Base-by-base conservation (phyloP, 768 basidiomycete species). In the Tricholoma bakamatsutake region DNA sequence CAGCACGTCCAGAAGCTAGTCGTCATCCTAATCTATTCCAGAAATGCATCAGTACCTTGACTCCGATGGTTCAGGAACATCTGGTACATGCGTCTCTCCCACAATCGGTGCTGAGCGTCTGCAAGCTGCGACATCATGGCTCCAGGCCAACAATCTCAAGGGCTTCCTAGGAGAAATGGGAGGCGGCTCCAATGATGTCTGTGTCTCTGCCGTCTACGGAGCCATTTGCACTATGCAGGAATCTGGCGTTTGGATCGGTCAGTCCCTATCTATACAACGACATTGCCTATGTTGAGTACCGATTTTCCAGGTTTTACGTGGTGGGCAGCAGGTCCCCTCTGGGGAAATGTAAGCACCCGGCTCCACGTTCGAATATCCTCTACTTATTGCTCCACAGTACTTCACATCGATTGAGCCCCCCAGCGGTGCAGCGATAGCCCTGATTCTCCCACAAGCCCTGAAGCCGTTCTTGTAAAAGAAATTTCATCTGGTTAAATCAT, bases 1-100 rank as follows among this genome's bases (percentile, higher is more conserved):
- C 18, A 10, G 39, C 59, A 46, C 17, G 48, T 24, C 40, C 34
- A 28, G 21, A n/a, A 34, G 40, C 33, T 51, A 51, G 42, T 5
- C 34, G 13, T 55, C 11, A 17, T 43, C 17, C 24, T 46, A 9
- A 49, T 13, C 27, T 48, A n/a, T 52, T n/a, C 3, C 62, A 80
- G 81, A 86, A 64, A 84, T 85, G 81, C 83, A 86, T 66, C 82
- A 85, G 65, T 86, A 86, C 72, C 82, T 86, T 60, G 83, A 85
- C 67, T 78, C 76, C 34, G 83, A 86, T 62, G 77, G 80, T 59
- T 83, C 81, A 17, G 82, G 81, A 50, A 84, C 83, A 7, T 74
- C 66, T 47, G 63, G 63, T 1, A 75, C 68, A 24, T 86, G 84
- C 63, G 83, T 85, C 35, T 81, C 78, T 8, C 70, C 76, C 15